These are phyloP conservation scores for Pseudogymnoascus sp. DNA, from an alignment of 2,329 filamentous ascomycete species.

Conservation along the genomic window DNA sequence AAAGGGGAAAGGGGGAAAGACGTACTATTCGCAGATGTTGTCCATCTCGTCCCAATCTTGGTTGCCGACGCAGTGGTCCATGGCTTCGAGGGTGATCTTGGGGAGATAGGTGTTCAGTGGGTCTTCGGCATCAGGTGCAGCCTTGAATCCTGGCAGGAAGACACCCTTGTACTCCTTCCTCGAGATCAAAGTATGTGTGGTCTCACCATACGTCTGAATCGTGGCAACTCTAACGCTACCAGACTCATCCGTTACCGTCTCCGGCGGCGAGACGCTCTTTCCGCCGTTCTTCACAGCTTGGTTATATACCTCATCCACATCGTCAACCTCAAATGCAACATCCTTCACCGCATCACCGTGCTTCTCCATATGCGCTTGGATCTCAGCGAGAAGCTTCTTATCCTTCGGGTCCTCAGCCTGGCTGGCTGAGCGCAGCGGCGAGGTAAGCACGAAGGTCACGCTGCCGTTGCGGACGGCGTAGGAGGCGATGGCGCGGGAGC, in stretches of 20 bases:
- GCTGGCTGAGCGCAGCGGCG: constrained; percentile 60
- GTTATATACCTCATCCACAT: constrained; percentile 71
- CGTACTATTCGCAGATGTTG: constrained; percentile 46
- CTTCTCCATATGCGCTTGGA: constrained; percentile 74
- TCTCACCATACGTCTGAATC: constrained; percentile 90
- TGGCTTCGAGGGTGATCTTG: constrained; percentile 58
- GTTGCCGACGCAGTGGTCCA: constrained; percentile 97
- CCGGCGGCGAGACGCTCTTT: constrained; percentile 55
- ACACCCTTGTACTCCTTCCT: constrained; percentile 61
- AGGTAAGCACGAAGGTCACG: constrained; percentile 78
- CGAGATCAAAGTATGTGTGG: constrained; percentile 84
- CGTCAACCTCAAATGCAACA: constrained; percentile 89
- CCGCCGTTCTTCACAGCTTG: constrained; percentile 62
- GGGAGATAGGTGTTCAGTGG: constrained; percentile 44
- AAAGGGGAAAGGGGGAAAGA: constrained; percentile 25
- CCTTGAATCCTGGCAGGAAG: constrained; percentile 78
- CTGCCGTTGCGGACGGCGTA: constrained; percentile 74
- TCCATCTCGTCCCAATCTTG: constrained; percentile 90
- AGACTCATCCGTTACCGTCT: constrained; percentile 45
- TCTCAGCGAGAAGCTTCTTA: constrained; percentile 58
- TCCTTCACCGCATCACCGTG: constrained; percentile 95
- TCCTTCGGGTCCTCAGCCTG: constrained; percentile 60
- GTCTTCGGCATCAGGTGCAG: constrained; percentile 35
- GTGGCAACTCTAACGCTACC: constrained; percentile 61
- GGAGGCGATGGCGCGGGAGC: constrained; percentile 70